These are phyloP conservation scores for Vigna hirtella DNA, from an alignment of 306 rosid genomes.

Conservation along the genomic window DNA sequence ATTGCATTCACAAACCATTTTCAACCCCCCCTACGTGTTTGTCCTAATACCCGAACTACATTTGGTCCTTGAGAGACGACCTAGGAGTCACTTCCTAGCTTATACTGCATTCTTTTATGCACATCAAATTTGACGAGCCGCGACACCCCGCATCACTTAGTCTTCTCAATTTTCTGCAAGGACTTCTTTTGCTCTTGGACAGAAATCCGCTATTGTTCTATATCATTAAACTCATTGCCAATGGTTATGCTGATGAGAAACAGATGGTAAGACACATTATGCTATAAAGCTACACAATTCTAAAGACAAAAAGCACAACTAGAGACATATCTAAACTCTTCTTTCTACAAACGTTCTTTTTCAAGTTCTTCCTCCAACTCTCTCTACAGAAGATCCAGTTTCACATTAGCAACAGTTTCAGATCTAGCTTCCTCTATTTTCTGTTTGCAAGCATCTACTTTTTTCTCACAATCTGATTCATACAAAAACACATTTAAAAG, in stretches of 20 bases:
- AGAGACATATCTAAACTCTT: slow-evolving; percentile 86
- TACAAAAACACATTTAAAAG: too few species aligned
- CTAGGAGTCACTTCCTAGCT: too few species aligned
- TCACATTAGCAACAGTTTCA: slow-evolving; percentile 64
- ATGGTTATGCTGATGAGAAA: slow-evolving; percentile 60
- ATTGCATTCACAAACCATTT: too few species aligned
- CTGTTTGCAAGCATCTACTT: too few species aligned
- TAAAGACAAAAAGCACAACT: slow-evolving; percentile 24
- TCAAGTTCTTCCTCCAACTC: slow-evolving; percentile 68
- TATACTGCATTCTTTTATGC: too few species aligned
- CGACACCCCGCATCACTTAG: slow-evolving; percentile 32
- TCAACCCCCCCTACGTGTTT: too few species aligned
- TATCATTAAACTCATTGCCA: slow-evolving; percentile 58
- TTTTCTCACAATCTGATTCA: too few species aligned
- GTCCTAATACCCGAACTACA: too few species aligned
- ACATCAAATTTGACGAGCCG: too few species aligned
- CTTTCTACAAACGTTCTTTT: slow-evolving; percentile 62
- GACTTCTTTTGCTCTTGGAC: slow-evolving; percentile 60
- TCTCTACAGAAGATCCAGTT: slow-evolving; percentile 65
- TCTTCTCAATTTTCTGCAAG: slow-evolving; percentile 62
- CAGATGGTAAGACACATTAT: slow-evolving; percentile 40
- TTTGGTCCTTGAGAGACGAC: too few species aligned
- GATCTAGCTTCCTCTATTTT: slow-evolving; percentile 49
- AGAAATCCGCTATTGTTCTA: slow-evolving; percentile 58
- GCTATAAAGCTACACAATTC: slow-evolving; percentile 17